Percentiles rank a stretch among this genome's conserved stretches.
Evolutionary conservation across 208 protist species (phyloP).

Genomic region (Endotrypanum monterogeii): DNA sequence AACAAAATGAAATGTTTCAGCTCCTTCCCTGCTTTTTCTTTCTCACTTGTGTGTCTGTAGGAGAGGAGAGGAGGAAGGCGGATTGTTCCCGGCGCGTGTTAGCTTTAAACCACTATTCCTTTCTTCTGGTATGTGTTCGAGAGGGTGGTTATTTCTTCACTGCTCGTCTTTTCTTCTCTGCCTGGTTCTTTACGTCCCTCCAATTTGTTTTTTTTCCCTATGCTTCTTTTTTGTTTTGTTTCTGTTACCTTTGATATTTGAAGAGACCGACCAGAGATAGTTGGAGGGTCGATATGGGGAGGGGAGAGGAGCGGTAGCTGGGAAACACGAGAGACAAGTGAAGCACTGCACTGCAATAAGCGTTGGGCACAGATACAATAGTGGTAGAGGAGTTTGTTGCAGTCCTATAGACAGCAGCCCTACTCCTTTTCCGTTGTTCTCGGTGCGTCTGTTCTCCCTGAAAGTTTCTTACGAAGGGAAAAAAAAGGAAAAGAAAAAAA

Average conservation of each 20-base stretch:
- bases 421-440: background rate
- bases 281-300: background rate
- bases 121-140: no score
- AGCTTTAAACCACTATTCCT: no score
- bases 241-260: no score
- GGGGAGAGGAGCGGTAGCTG: background rate
- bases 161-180: no score
- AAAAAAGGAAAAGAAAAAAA: background rate
- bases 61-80: background rate
- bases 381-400: background rate
- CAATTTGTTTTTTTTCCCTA: no score
- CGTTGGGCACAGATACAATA: background rate
- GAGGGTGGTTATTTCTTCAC: no score
- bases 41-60: background rate
- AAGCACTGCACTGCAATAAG: background rate
- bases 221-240: no score
- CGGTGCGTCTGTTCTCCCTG: background rate
- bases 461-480: background rate
- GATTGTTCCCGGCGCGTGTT: background rate
- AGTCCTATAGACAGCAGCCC: background rate
- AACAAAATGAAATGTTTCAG: background rate
- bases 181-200: no score
- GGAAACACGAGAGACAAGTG: background rate
- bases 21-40: background rate
- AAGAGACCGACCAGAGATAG: no score